These are phyloP conservation scores for Stachybotrys chlorohalonatus DNA, from an alignment of 2,329 filamentous ascomycete genomes.

Conservation along the genomic window DNA sequence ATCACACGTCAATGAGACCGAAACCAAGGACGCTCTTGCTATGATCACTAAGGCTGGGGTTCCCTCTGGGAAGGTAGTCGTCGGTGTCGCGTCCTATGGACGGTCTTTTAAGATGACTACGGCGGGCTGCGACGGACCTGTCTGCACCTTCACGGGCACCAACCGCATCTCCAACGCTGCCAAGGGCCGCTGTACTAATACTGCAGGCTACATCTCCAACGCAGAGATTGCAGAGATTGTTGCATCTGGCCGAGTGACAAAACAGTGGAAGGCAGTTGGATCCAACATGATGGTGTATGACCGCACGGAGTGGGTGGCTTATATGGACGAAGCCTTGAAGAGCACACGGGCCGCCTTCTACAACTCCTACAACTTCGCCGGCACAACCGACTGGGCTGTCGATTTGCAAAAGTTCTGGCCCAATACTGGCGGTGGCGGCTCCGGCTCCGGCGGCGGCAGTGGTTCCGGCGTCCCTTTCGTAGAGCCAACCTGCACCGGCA, in stretches of 20 bases:
- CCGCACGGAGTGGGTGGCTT: conserved; percentile 11
- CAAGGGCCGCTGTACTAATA: conserved; percentile 15
- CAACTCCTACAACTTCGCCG: conserved; percentile 11
- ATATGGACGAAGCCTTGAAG: conserved; percentile 13
- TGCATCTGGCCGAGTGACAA: conserved; percentile 4
- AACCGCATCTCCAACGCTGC: conserved; percentile 8
- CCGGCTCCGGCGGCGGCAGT: not conserved
- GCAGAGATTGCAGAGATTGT: conserved; percentile 16
- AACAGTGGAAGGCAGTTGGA: conserved; percentile 1
- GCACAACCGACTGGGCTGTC: conserved; percentile 15
- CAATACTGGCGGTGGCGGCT: not conserved
- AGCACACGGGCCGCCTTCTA: conserved; percentile 2
- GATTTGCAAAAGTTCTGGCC: conserved; percentile 9
- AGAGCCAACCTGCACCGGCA: not conserved
- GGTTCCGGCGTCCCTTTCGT: not conserved
- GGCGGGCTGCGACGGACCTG: conserved; percentile 13
- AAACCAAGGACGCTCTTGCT: conserved; percentile 19
- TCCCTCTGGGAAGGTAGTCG: conserved; percentile 16
- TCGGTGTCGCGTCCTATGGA: conserved; percentile 22
- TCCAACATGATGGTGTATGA: conserved; percentile 13
- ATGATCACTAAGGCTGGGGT: conserved; percentile 26
- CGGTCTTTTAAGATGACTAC: conserved; percentile 22
- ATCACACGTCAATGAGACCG: conserved; percentile 25
- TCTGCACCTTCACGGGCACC: conserved; percentile 15
- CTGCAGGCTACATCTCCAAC: conserved; percentile 20